phyloP scores from a whole-genome alignment of 257 asterid species.

The Echium plantagineum region DNA sequence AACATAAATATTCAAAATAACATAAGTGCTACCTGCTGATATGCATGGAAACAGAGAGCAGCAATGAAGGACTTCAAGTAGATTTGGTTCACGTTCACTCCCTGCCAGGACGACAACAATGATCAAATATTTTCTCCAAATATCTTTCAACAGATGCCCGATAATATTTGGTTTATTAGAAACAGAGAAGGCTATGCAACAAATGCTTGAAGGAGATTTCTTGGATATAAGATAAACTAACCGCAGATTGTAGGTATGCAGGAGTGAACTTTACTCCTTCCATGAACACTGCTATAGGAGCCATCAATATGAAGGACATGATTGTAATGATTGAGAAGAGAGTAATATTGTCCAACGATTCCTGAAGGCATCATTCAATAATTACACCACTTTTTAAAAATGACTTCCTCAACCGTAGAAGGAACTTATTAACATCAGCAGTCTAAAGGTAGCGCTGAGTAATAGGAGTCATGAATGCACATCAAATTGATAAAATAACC shows the following conservation, averaged over 20 bases:
- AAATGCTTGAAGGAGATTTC: slow-evolving; percentile 2
- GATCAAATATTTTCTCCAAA: not conserved
- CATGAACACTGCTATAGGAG: slow-evolving; percentile 30
- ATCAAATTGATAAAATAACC: too few species aligned
- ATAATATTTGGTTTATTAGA: not conserved
- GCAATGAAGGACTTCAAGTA: slow-evolving; percentile 54
- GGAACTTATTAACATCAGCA: too few species aligned
- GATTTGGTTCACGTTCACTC: slow-evolving; percentile 49
- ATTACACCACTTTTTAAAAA: not conserved
- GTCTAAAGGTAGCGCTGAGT: too few species aligned
- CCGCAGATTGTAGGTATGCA: slow-evolving; percentile 57
- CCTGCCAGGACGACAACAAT: slow-evolving; percentile 28
- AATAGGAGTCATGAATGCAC: too few species aligned
- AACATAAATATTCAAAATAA: not conserved
- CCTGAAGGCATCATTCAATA: slow-evolving; percentile 18
- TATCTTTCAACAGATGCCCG: not conserved
- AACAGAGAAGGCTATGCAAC: not conserved
- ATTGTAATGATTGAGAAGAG: slow-evolving; percentile 44
- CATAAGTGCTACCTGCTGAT: slow-evolving; percentile 58
- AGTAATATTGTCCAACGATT: slow-evolving; percentile 42
- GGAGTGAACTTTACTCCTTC: slow-evolving; percentile 65
- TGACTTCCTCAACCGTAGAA: not conserved
- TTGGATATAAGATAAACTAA: slow-evolving; percentile 22
- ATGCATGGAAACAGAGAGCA: slow-evolving; percentile 84
- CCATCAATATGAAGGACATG: slow-evolving; percentile 42